Percentiles rank a stretch among this genome's conserved stretches.
These are phyloP conservation scores for Diplodia intermedia DNA, from an alignment of 2,329 filamentous ascomycete species.

Conservation along the genomic window DNA sequence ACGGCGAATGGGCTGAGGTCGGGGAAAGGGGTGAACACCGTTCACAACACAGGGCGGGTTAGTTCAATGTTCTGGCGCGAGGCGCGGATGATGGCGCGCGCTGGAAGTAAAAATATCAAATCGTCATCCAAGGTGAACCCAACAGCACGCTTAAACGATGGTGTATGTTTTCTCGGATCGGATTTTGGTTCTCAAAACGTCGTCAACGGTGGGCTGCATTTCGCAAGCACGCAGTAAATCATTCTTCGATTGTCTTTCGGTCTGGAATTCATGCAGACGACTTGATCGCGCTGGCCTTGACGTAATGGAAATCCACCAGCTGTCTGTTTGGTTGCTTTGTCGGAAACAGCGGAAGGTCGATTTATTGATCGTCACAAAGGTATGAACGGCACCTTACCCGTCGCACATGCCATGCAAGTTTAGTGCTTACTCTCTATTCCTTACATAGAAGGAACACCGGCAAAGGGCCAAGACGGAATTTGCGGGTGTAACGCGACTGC, in stretches of 20 bases:
- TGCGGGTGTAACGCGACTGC: not conserved
- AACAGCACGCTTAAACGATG: not conserved
- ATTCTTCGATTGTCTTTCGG: not conserved
- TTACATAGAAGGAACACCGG: not conserved
- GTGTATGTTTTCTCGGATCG: not conserved
- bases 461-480: not conserved
- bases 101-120: slow-evolving; percentile 16
- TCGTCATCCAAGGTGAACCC: slow-evolving; percentile 4
- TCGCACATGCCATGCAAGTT: not conserved
- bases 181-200: no score
- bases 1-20: not conserved
- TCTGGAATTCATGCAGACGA: not conserved
- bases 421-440: not conserved
- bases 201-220: not conserved
- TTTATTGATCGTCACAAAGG: not conserved
- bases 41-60: slow-evolving; percentile 4
- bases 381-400: not conserved
- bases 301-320: not conserved
- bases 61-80: slow-evolving; percentile 5
- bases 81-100: slow-evolving; percentile 3
- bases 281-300: not conserved
- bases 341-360: not conserved
- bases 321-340: not conserved
- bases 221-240: no score
- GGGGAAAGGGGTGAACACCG: slow-evolving; percentile 19